phyloP scores from a whole-genome alignment of 108 stramenopile species.

The Stephanodiscus minutulus region DNA sequence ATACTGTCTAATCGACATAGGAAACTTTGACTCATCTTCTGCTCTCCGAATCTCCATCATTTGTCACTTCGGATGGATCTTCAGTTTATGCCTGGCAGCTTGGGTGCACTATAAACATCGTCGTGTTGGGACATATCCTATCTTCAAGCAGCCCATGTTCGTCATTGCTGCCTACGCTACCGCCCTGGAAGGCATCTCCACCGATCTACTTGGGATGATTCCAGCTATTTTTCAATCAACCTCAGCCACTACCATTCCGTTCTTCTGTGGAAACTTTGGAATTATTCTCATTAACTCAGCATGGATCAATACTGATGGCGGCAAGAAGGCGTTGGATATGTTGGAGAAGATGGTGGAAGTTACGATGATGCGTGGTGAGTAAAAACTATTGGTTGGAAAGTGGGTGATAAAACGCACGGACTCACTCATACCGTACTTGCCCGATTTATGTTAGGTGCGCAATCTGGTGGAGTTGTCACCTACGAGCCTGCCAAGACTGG shows the following conservation, averaged over 20 bases:
- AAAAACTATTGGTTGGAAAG: too few species aligned
- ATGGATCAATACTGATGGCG: slow-evolving; percentile 58
- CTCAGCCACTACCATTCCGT: neutral
- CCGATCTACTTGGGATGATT: slow-evolving; percentile 60
- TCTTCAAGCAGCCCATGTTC: slow-evolving; percentile 19
- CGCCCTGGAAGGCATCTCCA: slow-evolving; percentile 59
- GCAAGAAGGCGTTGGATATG: slow-evolving; percentile 64
- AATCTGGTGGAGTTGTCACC: slow-evolving; percentile 78
- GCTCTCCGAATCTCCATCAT: slow-evolving; percentile 9
- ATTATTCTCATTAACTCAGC: slow-evolving; percentile 66
- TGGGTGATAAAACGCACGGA: too few species aligned
- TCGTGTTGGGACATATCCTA: neutral
- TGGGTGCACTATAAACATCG: slow-evolving; percentile 18
- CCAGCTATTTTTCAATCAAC: slow-evolving; percentile 23
- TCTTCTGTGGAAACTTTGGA: slow-evolving; percentile 84
- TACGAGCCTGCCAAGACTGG: slow-evolving; percentile 51
- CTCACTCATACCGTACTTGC: too few species aligned
- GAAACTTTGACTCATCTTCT: neutral
- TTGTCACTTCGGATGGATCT: slow-evolving; percentile 67
- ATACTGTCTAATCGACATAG: slow-evolving; percentile 11
- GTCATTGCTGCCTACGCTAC: slow-evolving; percentile 52
- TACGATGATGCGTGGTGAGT: slow-evolving; percentile 81
- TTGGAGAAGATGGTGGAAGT: slow-evolving; percentile 78
- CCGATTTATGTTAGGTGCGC: slow-evolving; percentile 48
- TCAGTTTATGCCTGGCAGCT: slow-evolving; percentile 45